Conservation (phyloP, 1,284 basidiomycete species). For the Ustilago shanxiensis region DNA sequence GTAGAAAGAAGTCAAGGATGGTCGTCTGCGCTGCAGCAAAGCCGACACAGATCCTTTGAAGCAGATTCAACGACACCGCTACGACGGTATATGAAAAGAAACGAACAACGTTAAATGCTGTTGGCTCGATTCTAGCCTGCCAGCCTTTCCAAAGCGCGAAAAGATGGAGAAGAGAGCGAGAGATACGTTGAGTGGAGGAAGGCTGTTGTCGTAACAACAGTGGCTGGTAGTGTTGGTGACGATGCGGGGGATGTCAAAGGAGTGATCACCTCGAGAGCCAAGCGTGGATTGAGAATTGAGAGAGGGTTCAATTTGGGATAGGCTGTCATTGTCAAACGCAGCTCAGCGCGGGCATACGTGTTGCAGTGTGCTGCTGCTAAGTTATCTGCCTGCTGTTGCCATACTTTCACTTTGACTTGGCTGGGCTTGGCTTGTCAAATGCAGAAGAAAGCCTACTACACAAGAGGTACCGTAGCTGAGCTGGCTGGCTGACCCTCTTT, state of each 20-base stretch:
- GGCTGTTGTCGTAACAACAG: background rate
- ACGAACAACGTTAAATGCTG: background rate
- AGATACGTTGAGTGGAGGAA: background rate
- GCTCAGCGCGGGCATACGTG: constrained; percentile 3
- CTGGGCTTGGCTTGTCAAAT: constrained; percentile 3
- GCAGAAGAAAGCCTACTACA: background rate
- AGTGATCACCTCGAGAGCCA: constrained; percentile 1
- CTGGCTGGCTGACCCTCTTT: background rate
- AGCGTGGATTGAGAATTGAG: background rate
- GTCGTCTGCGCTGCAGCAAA: background rate
- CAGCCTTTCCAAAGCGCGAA: background rate
- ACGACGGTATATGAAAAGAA: background rate
- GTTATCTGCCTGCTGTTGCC: too few species aligned
- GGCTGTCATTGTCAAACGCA: constrained; percentile 3
- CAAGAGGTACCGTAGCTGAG: too few species aligned
- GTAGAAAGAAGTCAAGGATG: background rate
- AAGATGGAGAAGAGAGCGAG: background rate
- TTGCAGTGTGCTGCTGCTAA: background rate
- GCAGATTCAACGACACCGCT: background rate
- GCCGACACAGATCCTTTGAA: background rate
- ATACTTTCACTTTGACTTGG: background rate
- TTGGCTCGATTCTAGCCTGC: background rate
- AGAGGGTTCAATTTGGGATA: constrained; percentile 1
- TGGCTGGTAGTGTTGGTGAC: background rate
- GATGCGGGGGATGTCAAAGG: background rate